A percentile compares a stretch with the other conserved stretches of the same genome.
These are phyloP conservation scores for Yamadazyma sp. DNA, from an alignment of 805 yeast genomes.

Conservation along the genomic window DNA sequence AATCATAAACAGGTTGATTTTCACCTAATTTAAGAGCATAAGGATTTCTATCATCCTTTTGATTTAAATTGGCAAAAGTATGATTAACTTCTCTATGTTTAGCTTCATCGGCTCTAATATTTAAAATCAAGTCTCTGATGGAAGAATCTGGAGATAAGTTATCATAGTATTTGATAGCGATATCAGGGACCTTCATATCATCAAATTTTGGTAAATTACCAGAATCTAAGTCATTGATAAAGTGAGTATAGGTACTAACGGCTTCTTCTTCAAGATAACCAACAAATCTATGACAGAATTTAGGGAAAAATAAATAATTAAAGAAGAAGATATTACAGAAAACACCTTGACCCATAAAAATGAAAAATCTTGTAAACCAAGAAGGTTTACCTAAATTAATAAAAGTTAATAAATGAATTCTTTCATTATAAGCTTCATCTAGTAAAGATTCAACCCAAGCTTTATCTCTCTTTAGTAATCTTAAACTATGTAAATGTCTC, in stretches of 20 bases:
- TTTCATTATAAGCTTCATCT: conserved; percentile 76
- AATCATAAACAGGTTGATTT: conserved; percentile 37
- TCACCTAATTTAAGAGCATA: conserved; percentile 47
- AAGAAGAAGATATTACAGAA: conserved; percentile 66
- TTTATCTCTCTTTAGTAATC: conserved; percentile 61
- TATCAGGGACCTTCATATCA: conserved; percentile 46
- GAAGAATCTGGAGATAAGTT: conserved; percentile 47
- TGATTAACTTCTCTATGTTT: conserved; percentile 80
- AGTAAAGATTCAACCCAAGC: conserved; percentile 73
- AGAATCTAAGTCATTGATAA: conserved; percentile 50
- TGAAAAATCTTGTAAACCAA: conserved; percentile 49
- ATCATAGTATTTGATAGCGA: conserved; percentile 65
- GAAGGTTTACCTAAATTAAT: conserved; percentile 64
- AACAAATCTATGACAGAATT: conserved; percentile 69
- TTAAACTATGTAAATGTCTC: conserved; percentile 62
- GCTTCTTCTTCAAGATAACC: conserved; percentile 81
- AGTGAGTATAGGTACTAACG: conserved; percentile 62
- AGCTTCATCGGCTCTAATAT: conserved; percentile 73
- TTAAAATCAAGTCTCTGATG: conserved; percentile 56
- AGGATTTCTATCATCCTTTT: conserved; percentile 60
- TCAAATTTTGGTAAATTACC: conserved; percentile 51
- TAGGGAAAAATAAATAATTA: conserved; percentile 55
- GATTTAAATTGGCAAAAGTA: conserved; percentile 63
- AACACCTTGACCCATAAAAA: conserved; percentile 66
- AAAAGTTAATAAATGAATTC: conserved; percentile 73